Conservation (phyloP, 1,284 basidiomycete genomes). For the Ceratobasidium sp. region DNA sequence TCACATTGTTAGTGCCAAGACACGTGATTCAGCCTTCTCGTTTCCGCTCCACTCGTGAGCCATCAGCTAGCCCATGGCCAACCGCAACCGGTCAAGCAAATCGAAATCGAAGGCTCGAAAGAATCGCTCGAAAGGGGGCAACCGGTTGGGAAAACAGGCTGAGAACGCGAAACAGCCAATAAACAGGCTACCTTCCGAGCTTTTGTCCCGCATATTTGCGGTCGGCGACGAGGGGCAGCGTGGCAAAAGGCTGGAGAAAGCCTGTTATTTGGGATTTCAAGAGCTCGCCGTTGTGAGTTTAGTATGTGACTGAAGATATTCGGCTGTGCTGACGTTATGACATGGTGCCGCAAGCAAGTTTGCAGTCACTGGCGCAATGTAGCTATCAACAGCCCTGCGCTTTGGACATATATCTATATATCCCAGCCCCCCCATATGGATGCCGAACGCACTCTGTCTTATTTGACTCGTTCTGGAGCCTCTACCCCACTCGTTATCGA, state of each 20-base stretch:
- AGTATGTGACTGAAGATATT: neutral
- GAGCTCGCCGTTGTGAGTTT: slow-evolving; percentile 1
- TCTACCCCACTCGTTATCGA: slow-evolving; percentile 19
- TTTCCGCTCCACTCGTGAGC: no score
- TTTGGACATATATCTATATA: slow-evolving; percentile 38
- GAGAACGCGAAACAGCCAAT: neutral
- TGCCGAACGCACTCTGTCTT: neutral
- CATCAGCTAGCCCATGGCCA: no score
- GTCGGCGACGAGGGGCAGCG: slow-evolving; percentile 22
- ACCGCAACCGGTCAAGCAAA: no score
- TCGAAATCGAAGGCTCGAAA: no score
- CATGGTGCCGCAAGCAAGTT: slow-evolving; percentile 7
- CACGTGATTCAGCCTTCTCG: no score
- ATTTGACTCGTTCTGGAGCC: neutral
- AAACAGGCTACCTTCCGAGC: slow-evolving; percentile 25
- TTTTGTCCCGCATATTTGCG: slow-evolving; percentile 8
- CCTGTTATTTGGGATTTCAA: neutral
- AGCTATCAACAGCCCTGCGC: slow-evolving; percentile 6
- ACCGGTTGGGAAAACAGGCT: no score
- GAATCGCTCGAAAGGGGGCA: no score
- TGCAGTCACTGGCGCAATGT: slow-evolving; percentile 28
- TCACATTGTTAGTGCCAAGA: no score
- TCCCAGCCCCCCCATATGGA: neutral
- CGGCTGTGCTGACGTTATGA: neutral
- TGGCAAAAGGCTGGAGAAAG: neutral